Evolutionary conservation across 306 rosid species (phyloP).

Genomic region (Canavalia ensiformis): DNA sequence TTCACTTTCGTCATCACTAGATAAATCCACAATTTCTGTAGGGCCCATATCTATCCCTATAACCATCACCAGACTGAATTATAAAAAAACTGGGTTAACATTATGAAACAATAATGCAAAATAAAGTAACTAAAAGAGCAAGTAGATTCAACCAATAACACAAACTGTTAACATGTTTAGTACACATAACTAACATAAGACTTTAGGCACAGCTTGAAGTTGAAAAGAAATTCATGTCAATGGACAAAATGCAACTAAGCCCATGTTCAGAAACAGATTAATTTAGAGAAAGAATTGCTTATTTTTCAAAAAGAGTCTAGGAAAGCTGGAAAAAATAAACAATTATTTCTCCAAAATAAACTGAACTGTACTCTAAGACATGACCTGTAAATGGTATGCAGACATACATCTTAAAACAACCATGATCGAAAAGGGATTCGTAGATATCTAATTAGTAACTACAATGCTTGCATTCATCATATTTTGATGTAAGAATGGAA

Average conservation of each 20-base stretch:
- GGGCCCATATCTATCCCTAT: conserved; percentile 62
- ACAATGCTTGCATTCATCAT: conserved; percentile 27
- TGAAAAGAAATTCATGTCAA: conserved; percentile 11
- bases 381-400: neutral
- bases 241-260: neutral
- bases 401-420: neutral
- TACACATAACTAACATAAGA: neutral
- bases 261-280: too few relatives aligned
- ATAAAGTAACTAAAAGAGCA: neutral
- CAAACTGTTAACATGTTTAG: neutral
- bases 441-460: neutral
- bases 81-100: conserved; percentile 35
- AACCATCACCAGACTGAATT: conserved; percentile 43
- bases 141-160: conserved; percentile 26
- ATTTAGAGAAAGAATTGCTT: too few relatives aligned
- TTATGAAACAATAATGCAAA: neutral
- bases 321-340: too few relatives aligned
- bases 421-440: neutral
- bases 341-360: too few relatives aligned
- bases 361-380: neutral
- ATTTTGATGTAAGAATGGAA: neutral
- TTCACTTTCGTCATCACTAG: conserved; percentile 76
- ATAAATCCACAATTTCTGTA: conserved; percentile 72
- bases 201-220: neutral
- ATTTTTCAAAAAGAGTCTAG: too few relatives aligned